Evolutionary conservation across 2,329 filamentous ascomycete genomes (phyloP), one percentile per base, ranked within the genome.

Genomic region (Colletotrichum plurivorum): DNA sequence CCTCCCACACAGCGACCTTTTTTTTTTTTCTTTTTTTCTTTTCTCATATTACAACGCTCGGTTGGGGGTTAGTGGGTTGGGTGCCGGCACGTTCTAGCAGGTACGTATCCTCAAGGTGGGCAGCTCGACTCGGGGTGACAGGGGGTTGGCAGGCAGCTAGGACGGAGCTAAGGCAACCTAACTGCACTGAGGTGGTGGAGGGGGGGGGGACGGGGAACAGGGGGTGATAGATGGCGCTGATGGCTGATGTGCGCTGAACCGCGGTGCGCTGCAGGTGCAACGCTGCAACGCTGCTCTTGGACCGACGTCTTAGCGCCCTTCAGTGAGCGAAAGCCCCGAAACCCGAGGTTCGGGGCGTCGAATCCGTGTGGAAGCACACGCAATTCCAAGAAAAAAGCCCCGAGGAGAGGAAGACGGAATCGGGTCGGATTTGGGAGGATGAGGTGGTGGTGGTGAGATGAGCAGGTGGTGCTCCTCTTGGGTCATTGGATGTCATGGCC

Each of bases 1-100:
- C 46, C 16, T n/a, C 46, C 4, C 46, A 10, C 20, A 20, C 15
- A 49, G n/a, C 20, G 10, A 27, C 31, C 51, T 12, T 51, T 51
- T 13, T 22, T 6, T 59, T 51, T 27, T 20, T 8, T 68, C 31
- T 58, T 18, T 43, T n/a, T n/a, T n/a, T 48, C 16, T 15, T 41
- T 49, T 13, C 13, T 41, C 22, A 25, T 25, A 20, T 54, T 36
- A 46, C 62, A 52, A 45, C 54, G 55, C 61, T 65, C 41, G 51
- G 39, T 48, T 56, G 53, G 62, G 61, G 46, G 54, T 63, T 45
- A 55, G 66, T 65, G 61, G 59, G 65, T 58, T 67, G 64, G 64
- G 64, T 67, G 52, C 61, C 45, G 45, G 51, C 10, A 6, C 54
- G 25, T 54, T 13, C 22, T 39, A 16, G 31, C 31, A 36, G 31